Base-by-base conservation (phyloP, 352 stramenopile species). In the Phytopythium montanum region DNA sequence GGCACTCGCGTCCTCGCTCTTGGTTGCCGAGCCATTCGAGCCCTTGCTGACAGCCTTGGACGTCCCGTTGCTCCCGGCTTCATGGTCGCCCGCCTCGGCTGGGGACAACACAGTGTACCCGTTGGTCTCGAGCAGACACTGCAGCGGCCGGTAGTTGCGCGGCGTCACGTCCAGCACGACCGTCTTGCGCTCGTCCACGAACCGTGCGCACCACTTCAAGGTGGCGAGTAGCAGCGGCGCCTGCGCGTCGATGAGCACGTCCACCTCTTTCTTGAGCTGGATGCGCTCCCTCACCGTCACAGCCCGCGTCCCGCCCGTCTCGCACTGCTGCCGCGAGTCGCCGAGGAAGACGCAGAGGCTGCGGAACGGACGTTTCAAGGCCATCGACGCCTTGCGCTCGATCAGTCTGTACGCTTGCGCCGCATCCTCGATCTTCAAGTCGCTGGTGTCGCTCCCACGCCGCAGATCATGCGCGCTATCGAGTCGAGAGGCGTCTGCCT, bases 171-270 rank as follows among this genome's bases (percentile, higher is more conserved):
- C 75, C 28, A 86, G 28, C 28, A 88, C 78, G 13, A 88, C 60
- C 4, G 72, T 85, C 60, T 84, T 84, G 60, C 72, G 68, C 13
- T 75, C 70, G 44, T 74, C 74, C 0, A 77, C 75, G 59, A 85
- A 85, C 18, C 73, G 70, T 19, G 38, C 46, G 42, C 73, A 85
- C 76, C 79, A 88, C 60, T 80, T 83, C 34, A 87, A 63, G 21
- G 87, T 69, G 25, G 76, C 76, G 13, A 87, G 59, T 18, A 85
- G 56, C 10, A 87, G 49, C 6, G 76, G 75, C 8, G 75, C 79
- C 65, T 87, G 85, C 36, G 74, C 73, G 46, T 88, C 79, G n/a
- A 88, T 87, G 18, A 88, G 63, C 45, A 89, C 76, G 54, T 89
- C 77, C 16, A 83, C 75, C 58, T 89, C 79, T 36, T 85, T 76